These are phyloP conservation scores for Solanum phureja DNA, from an alignment of 257 asterid genomes.

Conservation along the genomic window DNA sequence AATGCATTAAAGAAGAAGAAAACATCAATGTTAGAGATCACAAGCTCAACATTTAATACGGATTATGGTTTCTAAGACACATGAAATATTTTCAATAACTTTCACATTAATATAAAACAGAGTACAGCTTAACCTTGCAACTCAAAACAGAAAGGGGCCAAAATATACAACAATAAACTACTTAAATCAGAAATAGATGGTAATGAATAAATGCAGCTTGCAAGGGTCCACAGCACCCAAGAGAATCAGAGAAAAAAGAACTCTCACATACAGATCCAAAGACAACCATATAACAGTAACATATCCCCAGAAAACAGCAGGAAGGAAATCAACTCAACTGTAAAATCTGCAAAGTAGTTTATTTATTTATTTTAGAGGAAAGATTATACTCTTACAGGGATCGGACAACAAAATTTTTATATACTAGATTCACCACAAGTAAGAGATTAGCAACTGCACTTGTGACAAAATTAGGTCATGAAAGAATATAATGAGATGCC, in stretches of 20 bases:
- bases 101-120: background rate
- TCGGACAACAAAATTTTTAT: background rate
- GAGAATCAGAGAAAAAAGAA: background rate
- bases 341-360: background rate
- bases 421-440: background rate
- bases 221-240: background rate
- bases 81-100: background rate
- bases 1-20: background rate
- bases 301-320: background rate
- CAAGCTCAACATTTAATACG: background rate
- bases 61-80: background rate
- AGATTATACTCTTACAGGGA: background rate
- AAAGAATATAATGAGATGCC: background rate
- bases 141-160: background rate
- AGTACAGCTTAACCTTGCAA: background rate
- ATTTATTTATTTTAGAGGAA: background rate
- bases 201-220: background rate
- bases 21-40: background rate
- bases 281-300: background rate
- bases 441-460: background rate
- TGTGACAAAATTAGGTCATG: background rate
- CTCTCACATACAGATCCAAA: background rate
- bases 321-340: background rate
- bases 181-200: background rate
- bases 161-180: background rate